These are phyloP conservation scores for Salix brachista DNA, from an alignment of 345 rosid genomes.

Conservation along the genomic window DNA sequence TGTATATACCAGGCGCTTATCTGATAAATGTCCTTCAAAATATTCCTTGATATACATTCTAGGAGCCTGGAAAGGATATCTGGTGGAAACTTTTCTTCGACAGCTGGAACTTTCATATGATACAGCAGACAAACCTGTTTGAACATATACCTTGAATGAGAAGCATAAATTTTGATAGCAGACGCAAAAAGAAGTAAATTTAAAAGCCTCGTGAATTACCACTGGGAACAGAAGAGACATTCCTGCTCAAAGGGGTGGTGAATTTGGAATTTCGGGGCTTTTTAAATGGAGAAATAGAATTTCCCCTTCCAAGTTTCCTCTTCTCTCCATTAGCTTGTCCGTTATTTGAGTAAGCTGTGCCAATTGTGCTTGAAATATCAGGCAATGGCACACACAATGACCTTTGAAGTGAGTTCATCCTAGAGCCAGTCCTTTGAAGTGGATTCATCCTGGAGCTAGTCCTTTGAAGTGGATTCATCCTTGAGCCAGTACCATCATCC, in stretches of 20 bases:
- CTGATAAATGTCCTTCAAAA: slow-evolving; percentile 51
- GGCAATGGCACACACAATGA: slow-evolving; percentile 43
- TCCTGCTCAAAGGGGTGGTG: slow-evolving; percentile 53
- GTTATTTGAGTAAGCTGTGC: slow-evolving; percentile 23
- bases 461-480: slow-evolving; percentile 30
- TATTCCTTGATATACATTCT: slow-evolving; percentile 67
- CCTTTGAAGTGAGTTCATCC: slow-evolving; percentile 12
- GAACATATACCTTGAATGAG: slow-evolving; percentile 17
- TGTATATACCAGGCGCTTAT: slow-evolving; percentile 45
- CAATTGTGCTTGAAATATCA: slow-evolving; percentile 59
- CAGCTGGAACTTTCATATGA: slow-evolving; percentile 39
- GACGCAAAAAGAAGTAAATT: slow-evolving; percentile 1
- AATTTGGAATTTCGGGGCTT: slow-evolving; percentile 69
- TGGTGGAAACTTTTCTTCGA: slow-evolving; percentile 49
- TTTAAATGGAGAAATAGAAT: slow-evolving; percentile 64
- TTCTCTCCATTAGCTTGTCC: slow-evolving; percentile 38
- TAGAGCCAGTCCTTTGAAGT: slow-evolving; percentile 13
- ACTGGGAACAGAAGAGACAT: slow-evolving; percentile 30
- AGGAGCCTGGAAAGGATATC: slow-evolving; percentile 51
- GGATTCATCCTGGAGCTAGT: too few species aligned
- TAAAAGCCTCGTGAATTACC: slow-evolving; percentile 42
- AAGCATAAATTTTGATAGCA: slow-evolving; percentile 10
- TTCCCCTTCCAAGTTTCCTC: slow-evolving; percentile 47
- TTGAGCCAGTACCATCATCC: slow-evolving; percentile 27
- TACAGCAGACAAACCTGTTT: slow-evolving; percentile 51